Evolutionary conservation across 805 yeast species (phyloP), one percentile per base, ranked within the genome.

Genomic region (Sugiyamaella americana): DNA sequence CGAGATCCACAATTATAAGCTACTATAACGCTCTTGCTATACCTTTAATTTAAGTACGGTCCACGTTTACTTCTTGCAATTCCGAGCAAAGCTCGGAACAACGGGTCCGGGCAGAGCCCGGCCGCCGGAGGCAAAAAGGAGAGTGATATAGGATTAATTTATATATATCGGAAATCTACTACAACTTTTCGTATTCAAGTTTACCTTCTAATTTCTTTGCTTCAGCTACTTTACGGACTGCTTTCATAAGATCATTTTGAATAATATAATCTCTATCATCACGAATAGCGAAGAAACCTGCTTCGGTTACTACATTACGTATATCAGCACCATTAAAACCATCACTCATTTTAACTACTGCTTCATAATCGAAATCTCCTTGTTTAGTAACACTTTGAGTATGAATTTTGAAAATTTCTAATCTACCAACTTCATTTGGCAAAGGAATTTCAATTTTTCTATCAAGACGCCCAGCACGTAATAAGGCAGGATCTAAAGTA

Each of bases 261-360:
- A 87, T 65, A 58, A 93, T 87, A 69, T 87, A 87, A 65, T 91
- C 97, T 60, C 98, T 81, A 64, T 93, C 98, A 62, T 93, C 97
- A 70, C 98, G 80, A 58, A 93, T 93, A 45, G 98, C 98, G 58
- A 89, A 87, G 70, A 93, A 93, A 2, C 98, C 98, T 22, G 97
- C 96, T 71, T 91, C 98, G n/a, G 98, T 91, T 29, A 89, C 77
- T 50, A 93, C 96, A 64, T 91, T 91, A 67, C 98, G 81, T 58
- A 91, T 83, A 75, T 91, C 98, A 4, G 98, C 98, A 72, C 98
- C 98, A 68, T 91, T 91, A 70, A 93, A 93, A 1, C 98, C 98
- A 69, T 91, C 98, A 66, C 95, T 84, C 98, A 93, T 93, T 71
- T 93, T 93, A 35, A 91, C 98, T 30, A 87, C 84, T 13, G 96